A percentile compares a stretch with the other conserved stretches of the same genome.
These are phyloP conservation scores for Candida vartiovaarae DNA, from an alignment of 805 yeast genomes.

Conservation along the genomic window DNA sequence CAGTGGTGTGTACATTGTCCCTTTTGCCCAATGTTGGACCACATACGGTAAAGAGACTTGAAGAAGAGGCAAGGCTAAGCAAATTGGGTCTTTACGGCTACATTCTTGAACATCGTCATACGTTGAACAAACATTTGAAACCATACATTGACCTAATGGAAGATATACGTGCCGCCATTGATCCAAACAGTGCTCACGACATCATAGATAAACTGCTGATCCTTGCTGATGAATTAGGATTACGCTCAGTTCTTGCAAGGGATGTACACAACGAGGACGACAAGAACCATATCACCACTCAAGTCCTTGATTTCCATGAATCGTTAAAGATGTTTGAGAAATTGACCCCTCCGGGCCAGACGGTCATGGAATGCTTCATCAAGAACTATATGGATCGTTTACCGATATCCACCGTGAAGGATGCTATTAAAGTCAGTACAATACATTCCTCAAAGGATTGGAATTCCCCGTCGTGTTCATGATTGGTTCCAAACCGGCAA, in stretches of 20 bases:
- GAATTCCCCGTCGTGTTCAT: constrained; percentile 64
- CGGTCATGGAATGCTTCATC: constrained; percentile 27
- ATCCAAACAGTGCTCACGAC: constrained; percentile 11
- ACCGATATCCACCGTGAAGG: constrained; percentile 22
- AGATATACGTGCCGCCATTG: constrained; percentile 8
- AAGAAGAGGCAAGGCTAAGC: constrained; percentile 3
- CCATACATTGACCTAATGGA: constrained; percentile 22
- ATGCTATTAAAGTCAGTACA: constrained; percentile 50
- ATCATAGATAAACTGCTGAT: constrained; percentile 11
- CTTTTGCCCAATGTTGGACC: constrained; percentile 21
- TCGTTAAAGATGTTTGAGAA: constrained; percentile 26
- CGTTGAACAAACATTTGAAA: constrained; percentile 16
- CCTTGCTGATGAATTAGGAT: constrained; percentile 11
- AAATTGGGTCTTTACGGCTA: constrained; percentile 7
- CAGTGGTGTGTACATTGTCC: constrained; percentile 22
- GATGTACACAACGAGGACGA: constrained; percentile 20
- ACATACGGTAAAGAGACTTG: constrained; percentile 16
- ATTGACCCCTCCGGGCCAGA: constrained; percentile 19
- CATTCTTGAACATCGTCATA: constrained; percentile 8
- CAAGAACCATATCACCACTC: constrained; percentile 19
- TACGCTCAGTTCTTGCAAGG: constrained; percentile 6
- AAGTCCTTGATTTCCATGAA: constrained; percentile 30
- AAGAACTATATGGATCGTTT: constrained; percentile 26
- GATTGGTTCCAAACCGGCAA: background rate
- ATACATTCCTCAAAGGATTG: constrained; percentile 67